Evolutionary conservation across 1,284 basidiomycete genomes (phyloP), one percentile per base, ranked within the genome.

Genomic region (Trametes hirsuta): DNA sequence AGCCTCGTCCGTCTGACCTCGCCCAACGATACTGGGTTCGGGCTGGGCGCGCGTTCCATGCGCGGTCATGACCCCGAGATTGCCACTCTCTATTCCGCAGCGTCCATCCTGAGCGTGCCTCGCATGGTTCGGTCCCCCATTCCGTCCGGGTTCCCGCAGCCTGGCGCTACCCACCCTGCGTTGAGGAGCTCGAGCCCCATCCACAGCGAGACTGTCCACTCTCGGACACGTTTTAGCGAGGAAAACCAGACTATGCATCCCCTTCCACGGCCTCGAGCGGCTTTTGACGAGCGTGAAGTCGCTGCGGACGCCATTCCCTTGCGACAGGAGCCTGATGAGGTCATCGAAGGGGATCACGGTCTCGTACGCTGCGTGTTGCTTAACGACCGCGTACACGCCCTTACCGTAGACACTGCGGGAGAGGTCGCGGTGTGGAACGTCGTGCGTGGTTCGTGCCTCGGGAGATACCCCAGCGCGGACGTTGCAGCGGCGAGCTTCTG

Each of bases 401-500:
- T 99, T 54, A 95, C 95, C 0, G 88, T 98, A 41, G 92, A 98
- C 73, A 95, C 94, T 0, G 79, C 82, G 0, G 93, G 93, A 9
- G 87, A 91, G 65, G 88, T 99, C 3, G 91, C 90, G 0, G 85
- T 96, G 3, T 99, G 97, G 97, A 93, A 99, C 76, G 87, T 99
- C 55, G 81, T 97, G 15, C 81, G 86, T 0, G 88, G 91, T 1
- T 65, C 79, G 1, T 98, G 96, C 73, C 74, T 91, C 1, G 97
- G 97, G 2, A 76, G 81, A 47, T 95, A 87, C 73, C 66, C 75
- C 6, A 78, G 79, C 10, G 83, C 84, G 34, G 93, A 94, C 57
- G 84, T 95, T 11, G 76, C 79, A 18, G 82, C 82, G 18, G 83
- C 82, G 61, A 78, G 69, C 63, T 75, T 59, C 34, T 61, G 66